Evolutionary conservation across 225 moss, liverwort and hornwort genomes (phyloP).

Genomic region (Thuidium tamariscinum): DNA sequence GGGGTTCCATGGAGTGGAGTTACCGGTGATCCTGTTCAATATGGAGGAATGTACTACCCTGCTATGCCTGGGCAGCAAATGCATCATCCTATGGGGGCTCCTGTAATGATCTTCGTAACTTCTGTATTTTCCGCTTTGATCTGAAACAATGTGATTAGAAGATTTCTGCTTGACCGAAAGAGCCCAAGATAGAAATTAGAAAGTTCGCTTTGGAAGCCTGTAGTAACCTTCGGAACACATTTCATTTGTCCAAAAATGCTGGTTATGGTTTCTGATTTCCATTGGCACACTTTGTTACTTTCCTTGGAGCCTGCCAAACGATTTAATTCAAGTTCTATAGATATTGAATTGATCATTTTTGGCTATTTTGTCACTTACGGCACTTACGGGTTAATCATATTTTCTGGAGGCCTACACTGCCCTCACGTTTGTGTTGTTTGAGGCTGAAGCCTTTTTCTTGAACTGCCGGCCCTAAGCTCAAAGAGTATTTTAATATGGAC

Average conservation of each 20-base stretch:
- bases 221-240: not conserved
- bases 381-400: not conserved
- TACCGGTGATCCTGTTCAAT: slow-evolving; percentile 56
- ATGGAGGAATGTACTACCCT: slow-evolving; percentile 71
- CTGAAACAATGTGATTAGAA: not conserved
- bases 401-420: not conserved
- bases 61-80: slow-evolving; percentile 48
- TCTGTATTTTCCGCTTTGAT: not conserved
- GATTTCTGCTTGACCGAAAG: not conserved
- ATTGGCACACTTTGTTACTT: not conserved
- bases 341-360: not conserved
- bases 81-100: slow-evolving; percentile 66
- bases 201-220: not conserved
- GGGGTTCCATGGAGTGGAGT: slow-evolving; percentile 77
- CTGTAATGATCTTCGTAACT: slow-evolving; percentile 16
- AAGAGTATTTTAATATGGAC: not conserved
- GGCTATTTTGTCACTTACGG: not conserved
- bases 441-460: not conserved
- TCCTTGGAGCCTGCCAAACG: not conserved
- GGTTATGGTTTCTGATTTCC: not conserved
- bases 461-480: not conserved
- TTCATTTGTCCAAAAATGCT: not conserved
- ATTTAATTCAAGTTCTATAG: not conserved
- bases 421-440: not conserved
- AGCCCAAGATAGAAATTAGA: not conserved